phyloP scores from a whole-genome alignment of 2,329 filamentous ascomycete genomes.

The Emmonsia crescens region DNA sequence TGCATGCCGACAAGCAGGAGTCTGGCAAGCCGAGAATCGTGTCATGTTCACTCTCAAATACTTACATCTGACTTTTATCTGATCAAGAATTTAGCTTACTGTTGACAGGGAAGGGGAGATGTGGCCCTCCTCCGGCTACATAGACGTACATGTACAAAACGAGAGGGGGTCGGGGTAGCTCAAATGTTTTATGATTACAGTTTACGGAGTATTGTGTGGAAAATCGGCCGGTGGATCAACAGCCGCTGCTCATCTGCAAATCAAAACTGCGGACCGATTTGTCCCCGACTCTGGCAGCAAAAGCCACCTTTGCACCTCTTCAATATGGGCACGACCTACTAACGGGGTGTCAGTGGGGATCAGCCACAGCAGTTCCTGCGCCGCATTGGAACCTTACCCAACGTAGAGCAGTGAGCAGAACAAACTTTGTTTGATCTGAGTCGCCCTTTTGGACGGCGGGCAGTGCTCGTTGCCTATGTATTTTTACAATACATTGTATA shows the following conservation, averaged over 20 bases:
- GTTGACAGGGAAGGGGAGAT: neutral
- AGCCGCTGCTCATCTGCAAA: neutral
- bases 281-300: neutral
- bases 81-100: neutral
- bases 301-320: neutral
- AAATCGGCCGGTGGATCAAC: neutral
- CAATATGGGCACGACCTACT: neutral
- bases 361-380: constrained; percentile 3
- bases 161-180: neutral
- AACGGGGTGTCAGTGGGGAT: neutral
- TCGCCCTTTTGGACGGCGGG: neutral
- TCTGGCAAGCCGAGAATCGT: neutral
- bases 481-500: neutral
- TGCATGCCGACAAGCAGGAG: neutral
- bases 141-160: neutral
- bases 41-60: neutral
- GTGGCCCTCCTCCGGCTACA: neutral
- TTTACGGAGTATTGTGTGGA: neutral
- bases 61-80: neutral
- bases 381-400: neutral
- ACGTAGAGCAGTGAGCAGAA: neutral
- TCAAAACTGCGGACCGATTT: neutral
- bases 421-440: neutral
- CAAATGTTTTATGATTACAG: no score
- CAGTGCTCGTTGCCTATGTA: neutral